Evolutionary conservation across 768 basidiomycete species (phyloP).

Genomic region (Macrolepiota albuminosa): DNA sequence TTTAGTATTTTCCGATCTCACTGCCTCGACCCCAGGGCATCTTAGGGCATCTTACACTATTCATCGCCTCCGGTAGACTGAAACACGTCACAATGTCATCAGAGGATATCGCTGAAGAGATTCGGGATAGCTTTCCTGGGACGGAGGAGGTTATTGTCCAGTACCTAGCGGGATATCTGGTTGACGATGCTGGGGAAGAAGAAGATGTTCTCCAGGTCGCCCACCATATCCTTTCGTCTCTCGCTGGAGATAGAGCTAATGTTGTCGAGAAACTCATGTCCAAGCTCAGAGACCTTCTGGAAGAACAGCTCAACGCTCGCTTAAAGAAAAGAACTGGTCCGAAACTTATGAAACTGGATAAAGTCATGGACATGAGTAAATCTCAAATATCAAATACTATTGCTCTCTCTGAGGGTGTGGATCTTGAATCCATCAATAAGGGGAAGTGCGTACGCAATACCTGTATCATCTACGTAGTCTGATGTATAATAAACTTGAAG

Average conservation of each 20-base stretch:
- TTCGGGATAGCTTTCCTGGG: conserved; percentile 62
- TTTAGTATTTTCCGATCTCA: not conserved
- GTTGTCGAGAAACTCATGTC: conserved; percentile 64
- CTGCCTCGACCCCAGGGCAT: not conserved
- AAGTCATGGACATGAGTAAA: conserved; percentile 87
- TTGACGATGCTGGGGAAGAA: conserved; percentile 86
- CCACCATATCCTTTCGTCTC: conserved; percentile 69
- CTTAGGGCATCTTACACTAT: not conserved
- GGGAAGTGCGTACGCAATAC: conserved; percentile 60
- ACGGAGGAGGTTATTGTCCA: conserved; percentile 84
- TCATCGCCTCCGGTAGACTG: not conserved
- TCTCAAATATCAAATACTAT: conserved; percentile 76
- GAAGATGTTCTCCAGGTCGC: conserved; percentile 81
- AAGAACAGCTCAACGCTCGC: conserved; percentile 57
- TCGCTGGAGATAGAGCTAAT: conserved; percentile 56
- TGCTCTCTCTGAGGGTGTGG: conserved; percentile 76
- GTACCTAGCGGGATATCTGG: conserved; percentile 82
- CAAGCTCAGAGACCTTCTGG: conserved; percentile 56
- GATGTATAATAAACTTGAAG: conserved; percentile 31
- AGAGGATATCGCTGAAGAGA: conserved; percentile 76
- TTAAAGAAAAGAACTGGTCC: conserved; percentile 57
- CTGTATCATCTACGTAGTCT: conserved; percentile 11
- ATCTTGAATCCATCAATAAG: conserved; percentile 90
- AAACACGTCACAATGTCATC: conserved; percentile 46
- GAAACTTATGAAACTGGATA: conserved; percentile 73